A percentile compares a stretch with the other conserved stretches of the same genome.
Conservation (phyloP, 2,329 filamentous ascomycete genomes). For the Xylariaceae sp. region DNA sequence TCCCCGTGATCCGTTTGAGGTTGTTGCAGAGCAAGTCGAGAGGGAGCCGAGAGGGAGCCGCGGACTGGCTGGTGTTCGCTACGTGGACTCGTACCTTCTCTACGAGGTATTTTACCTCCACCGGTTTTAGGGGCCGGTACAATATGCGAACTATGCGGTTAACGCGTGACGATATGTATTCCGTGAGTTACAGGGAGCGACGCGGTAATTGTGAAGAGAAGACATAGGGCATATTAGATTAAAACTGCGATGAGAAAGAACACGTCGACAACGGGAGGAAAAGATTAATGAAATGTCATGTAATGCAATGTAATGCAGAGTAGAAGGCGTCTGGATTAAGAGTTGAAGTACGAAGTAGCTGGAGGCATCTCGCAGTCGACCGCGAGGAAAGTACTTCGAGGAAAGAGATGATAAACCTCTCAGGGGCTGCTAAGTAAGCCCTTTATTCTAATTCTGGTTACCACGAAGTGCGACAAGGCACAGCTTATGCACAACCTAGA, state of each 20-base stretch:
- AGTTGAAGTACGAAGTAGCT: background rate
- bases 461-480: background rate
- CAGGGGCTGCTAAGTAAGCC: background rate
- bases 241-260: constrained; percentile 18
- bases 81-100: background rate
- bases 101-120: background rate
- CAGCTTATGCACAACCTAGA: background rate
- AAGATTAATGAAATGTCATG: background rate
- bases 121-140: constrained; percentile 5
- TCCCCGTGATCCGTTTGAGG: background rate
- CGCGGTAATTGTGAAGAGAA: constrained; percentile 8
- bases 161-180: background rate
- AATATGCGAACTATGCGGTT: background rate
- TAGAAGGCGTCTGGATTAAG: background rate
- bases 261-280: constrained; percentile 10
- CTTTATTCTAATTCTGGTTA: background rate
- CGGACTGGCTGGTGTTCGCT: background rate
- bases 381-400: background rate
- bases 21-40: background rate
- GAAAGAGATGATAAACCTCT: background rate
- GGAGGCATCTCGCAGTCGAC: background rate
- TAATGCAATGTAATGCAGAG: background rate
- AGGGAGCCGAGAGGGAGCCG: background rate
- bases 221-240: constrained; percentile 9
- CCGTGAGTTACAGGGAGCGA: background rate